phyloP scores from a whole-genome alignment of 2,329 filamentous ascomycete species.

The Verticillium klebahnii region DNA sequence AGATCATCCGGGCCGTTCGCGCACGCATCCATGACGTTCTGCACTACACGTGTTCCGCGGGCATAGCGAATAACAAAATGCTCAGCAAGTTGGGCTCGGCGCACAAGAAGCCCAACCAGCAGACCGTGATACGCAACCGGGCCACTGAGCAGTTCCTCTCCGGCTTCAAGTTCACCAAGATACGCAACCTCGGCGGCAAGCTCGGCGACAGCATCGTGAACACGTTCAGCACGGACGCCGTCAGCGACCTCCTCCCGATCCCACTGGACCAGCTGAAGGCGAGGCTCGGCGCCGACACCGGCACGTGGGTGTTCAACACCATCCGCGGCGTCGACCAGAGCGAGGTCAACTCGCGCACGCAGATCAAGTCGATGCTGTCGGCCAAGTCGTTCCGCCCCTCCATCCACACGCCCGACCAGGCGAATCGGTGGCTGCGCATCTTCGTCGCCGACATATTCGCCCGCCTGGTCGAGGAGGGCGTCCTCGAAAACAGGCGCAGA shows the following conservation, averaged over 20 bases:
- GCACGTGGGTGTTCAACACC: slow-evolving; percentile 77
- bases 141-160: slow-evolving; percentile 75
- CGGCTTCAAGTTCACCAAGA: slow-evolving; percentile 89
- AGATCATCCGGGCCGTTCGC: slow-evolving; percentile 78
- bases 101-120: slow-evolving; percentile 88
- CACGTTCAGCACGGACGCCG: slow-evolving; percentile 74
- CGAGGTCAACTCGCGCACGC: slow-evolving; percentile 85
- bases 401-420: slow-evolving; percentile 75
- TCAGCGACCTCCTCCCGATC: slow-evolving; percentile 70
- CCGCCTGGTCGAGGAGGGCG: slow-evolving; percentile 83
- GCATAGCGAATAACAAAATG: slow-evolving; percentile 89
- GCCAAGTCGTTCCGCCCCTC: slow-evolving; percentile 90
- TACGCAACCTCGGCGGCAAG: slow-evolving; percentile 92
- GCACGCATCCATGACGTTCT: slow-evolving; percentile 63
- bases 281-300: slow-evolving; percentile 78
- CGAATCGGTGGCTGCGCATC: slow-evolving; percentile 79
- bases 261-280: slow-evolving; percentile 71
- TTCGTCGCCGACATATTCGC: slow-evolving; percentile 90
- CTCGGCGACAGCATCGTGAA: slow-evolving; percentile 80
- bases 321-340: slow-evolving; percentile 82
- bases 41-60: slow-evolving; percentile 87
- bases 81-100: slow-evolving; percentile 89
- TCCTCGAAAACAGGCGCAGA: slow-evolving; percentile 79
- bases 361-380: slow-evolving; percentile 96
- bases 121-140: slow-evolving; percentile 88